A percentile compares a stretch with the other conserved stretches of the same genome.
Evolutionary conservation across 768 basidiomycete genomes (phyloP).

Genomic region (Clitopilus hobsonii): DNA sequence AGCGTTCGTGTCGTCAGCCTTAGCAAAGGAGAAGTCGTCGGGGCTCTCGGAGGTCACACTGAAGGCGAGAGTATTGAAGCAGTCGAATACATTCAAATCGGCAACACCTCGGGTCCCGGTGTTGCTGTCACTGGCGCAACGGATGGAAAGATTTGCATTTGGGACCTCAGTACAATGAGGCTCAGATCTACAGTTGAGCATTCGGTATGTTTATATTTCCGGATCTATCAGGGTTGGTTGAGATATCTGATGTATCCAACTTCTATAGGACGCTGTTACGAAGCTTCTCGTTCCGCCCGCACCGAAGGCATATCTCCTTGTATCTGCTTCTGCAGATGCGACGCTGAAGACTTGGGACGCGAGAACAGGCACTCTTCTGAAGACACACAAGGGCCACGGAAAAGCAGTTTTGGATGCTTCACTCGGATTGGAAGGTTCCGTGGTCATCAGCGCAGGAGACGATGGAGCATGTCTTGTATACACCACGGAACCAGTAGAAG

Average conservation of each 20-base stretch:
- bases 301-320: constrained; percentile 71
- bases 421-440: constrained; percentile 62
- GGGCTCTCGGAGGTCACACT: constrained; percentile 74
- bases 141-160: constrained; percentile 91
- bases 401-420: constrained; percentile 74
- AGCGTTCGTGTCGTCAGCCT: constrained; percentile 85
- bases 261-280: constrained; percentile 79
- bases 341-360: constrained; percentile 92
- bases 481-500: constrained; percentile 52
- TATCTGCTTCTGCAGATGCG: constrained; percentile 85
- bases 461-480: constrained; percentile 86
- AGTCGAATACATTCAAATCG: constrained; percentile 75
- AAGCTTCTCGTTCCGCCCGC: constrained; percentile 68
- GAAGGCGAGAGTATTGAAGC: constrained; percentile 89
- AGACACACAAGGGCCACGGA: constrained; percentile 79
- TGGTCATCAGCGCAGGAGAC: constrained; percentile 86
- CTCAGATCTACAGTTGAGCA: constrained; percentile 80
- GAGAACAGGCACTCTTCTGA: constrained; percentile 72
- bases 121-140: constrained; percentile 85
- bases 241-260: constrained; percentile 4
- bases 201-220: constrained; percentile 53
- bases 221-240: not conserved
- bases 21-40: constrained; percentile 79
- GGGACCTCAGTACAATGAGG: constrained; percentile 89
- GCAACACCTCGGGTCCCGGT: constrained; percentile 45